Base-by-base conservation (phyloP, 1,284 basidiomycete genomes). In the Rhodotorula sp. region DNA sequence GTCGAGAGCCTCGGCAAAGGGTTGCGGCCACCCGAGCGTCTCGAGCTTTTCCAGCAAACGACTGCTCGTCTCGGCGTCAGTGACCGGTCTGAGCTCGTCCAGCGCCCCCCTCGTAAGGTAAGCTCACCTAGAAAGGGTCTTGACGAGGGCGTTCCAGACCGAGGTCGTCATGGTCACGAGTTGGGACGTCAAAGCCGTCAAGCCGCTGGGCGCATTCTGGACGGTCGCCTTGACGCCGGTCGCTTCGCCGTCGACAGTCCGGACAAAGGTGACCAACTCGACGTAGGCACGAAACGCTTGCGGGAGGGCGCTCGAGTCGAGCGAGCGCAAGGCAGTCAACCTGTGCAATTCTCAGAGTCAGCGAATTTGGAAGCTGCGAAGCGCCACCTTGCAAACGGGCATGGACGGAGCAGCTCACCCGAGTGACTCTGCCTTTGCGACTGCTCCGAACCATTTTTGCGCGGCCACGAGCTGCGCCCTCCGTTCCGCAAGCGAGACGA, bases 11-110 rank as follows among this genome's bases (percentile, higher is more conserved):
- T 68, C 68, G 10, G 63, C 64, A 3, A 92, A 86, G 16, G 85
- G 83, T 77, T 86, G 86, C 20, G 94, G 94, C 93, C 93, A 97
- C 39, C 87, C 86, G 48, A 97, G 81, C 51, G 84, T 85, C 80
- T 93, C 92, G 3, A 90, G 85, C 5, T 87, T 86, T 56, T 83
- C 80, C 23, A 89, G 81, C 15, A 96, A 83, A 7, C 71, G 71
- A 2, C 74, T 73, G 57, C 15, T 7, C 5, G 6, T 3, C 6
- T 4, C 1, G 1, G 2, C 10, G 39, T 43, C 39, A 43, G 39
- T 43, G 48, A 97, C 81, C 51, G 84, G 85, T 80, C 93, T 92
- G 3, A 90, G 85, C 5, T 87, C 86, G 56, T 83, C 80, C 23
- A 89, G 81, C 15, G 96, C 83, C 6, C 71, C 66, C 1, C 71